Base-by-base conservation (phyloP, 306 rosid genomes). In the Castanopsis chinensis region DNA sequence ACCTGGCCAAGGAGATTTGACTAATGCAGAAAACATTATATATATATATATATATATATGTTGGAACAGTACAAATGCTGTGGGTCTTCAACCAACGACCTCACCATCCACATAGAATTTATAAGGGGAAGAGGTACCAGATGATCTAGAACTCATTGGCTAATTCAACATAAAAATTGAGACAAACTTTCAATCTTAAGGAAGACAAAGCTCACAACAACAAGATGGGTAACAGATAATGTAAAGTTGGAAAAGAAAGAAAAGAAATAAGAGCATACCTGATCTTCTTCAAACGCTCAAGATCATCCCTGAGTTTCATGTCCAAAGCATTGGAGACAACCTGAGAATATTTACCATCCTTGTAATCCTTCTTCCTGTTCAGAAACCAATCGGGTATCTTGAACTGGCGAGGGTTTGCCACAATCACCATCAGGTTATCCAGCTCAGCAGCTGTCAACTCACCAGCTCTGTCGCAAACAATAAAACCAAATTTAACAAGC, bases 261-360 rank as follows among this genome's bases (percentile, higher is more conserved):
- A 20, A 79, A 58, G 32, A 58, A 1, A 63, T 63, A 6, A 7
- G 28, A 45, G 67, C 37, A 20, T 21, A 92, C 97, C 94, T 92
- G 86, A 92, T 92, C 90, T 92, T 92, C 90, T 92, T 92, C 90
- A 92, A 81, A n/a, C 97, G 87, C 88, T 92, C 97, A 43, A 92
- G 89, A 77, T 92, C 94, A 76, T 92, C 97, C 86, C 97, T 90
- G 51, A 90, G 91, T 85, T 92, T 92, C 97, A 92, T 92, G 78
- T 92, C 97, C 83, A 92, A 70, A 4, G 92, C 93, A 75, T 92
- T 92, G 32, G 96, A 89, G 14, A 89, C 91, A 17, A 89, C 92
- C 83, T 91, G 96, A 0, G 96, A 89, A 57, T 87, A 89, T 63
- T 88, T 91, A 0, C 96, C 96, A 37, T 91, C 96, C 88, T 89